Evolutionary conservation across 2,329 filamentous ascomycete species (phyloP).

Genomic region (Fusarium aywerte): DNA sequence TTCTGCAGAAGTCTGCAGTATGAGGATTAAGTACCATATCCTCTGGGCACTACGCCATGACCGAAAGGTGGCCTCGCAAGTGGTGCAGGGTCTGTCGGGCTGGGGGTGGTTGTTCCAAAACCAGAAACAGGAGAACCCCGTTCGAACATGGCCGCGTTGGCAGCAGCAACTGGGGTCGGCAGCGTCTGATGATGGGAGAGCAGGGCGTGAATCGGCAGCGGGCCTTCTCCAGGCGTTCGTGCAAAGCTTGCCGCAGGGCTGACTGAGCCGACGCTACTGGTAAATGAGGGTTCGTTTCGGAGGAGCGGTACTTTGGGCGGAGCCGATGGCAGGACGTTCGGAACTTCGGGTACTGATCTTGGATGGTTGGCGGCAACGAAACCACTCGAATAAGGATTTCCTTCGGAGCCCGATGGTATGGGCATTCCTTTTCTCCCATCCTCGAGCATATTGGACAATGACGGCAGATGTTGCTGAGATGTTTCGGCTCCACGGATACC

Average conservation of each 20-base stretch:
- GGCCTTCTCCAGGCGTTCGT: constrained; percentile 61
- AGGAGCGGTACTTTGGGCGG: constrained; percentile 52
- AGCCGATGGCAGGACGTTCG: constrained; percentile 46
- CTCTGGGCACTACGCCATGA: constrained; percentile 44
- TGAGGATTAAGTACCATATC: constrained; percentile 51
- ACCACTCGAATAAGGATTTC: constrained; percentile 43
- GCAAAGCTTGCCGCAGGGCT: constrained; percentile 51
- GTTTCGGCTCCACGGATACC: constrained; percentile 35
- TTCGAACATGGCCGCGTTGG: constrained; percentile 32
- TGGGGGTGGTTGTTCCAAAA: constrained; percentile 35
- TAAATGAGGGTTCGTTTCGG: constrained; percentile 59
- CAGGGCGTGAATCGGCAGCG: constrained; percentile 65
- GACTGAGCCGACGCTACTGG: constrained; percentile 56
- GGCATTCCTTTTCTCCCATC: constrained; percentile 43
- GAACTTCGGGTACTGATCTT: constrained; percentile 43
- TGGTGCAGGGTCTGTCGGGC: constrained; percentile 42
- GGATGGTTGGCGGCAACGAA: constrained; percentile 49
- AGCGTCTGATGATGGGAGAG: constrained; percentile 57
- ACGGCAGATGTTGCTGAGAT: constrained; percentile 54
- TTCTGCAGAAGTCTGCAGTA: constrained; percentile 23
- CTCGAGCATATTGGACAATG: constrained; percentile 61
- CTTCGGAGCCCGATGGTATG: constrained; percentile 33
- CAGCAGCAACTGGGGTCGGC: constrained; percentile 24
- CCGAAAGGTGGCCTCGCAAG: constrained; percentile 35
- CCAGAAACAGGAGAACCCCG: constrained; percentile 36